Evolutionary conservation across 805 yeast species (phyloP).

Genomic region (Komagataella phaffii): DNA sequence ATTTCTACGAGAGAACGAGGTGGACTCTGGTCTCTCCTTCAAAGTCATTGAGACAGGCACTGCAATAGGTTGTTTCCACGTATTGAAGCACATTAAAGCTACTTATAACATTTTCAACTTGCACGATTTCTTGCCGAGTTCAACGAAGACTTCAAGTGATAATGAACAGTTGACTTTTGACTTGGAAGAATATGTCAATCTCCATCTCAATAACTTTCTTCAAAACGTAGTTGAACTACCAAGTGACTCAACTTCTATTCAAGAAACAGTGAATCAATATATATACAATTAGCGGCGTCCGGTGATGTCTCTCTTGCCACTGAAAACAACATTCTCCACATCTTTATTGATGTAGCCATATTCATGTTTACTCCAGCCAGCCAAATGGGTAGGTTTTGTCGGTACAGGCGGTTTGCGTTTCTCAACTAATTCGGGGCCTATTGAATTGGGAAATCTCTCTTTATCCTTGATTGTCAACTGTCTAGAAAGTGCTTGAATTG

Average conservation of each 20-base stretch:
- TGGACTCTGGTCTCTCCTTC: conserved; percentile 9
- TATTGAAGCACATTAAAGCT: conserved; percentile 33
- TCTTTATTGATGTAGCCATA: conserved; percentile 47
- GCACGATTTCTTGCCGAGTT: background rate
- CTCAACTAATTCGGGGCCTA: conserved; percentile 44
- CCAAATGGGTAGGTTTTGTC: conserved; percentile 36
- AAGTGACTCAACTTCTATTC: background rate
- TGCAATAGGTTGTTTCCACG: conserved; percentile 35
- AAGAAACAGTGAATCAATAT: background rate
- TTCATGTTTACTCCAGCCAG: conserved; percentile 41
- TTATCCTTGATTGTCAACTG: conserved; percentile 21
- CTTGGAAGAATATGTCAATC: conserved; percentile 6
- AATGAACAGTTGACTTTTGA: background rate
- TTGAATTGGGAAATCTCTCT: conserved; percentile 1
- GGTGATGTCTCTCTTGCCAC: conserved; percentile 33
- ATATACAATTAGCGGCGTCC: conserved; percentile 3
- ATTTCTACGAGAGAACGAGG: conserved; percentile 6
- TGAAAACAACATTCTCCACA: conserved; percentile 40
- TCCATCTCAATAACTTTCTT: conserved; percentile 14
- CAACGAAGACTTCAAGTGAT: background rate
- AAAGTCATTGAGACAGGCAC: conserved; percentile 33
- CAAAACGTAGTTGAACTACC: conserved; percentile 9
- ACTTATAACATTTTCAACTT: conserved; percentile 6
- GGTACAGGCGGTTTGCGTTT: conserved; percentile 39
- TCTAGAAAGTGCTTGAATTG: conserved; percentile 63